These are phyloP conservation scores for Lotmaria passim DNA, from an alignment of 208 protist species.

Conservation along the genomic window DNA sequence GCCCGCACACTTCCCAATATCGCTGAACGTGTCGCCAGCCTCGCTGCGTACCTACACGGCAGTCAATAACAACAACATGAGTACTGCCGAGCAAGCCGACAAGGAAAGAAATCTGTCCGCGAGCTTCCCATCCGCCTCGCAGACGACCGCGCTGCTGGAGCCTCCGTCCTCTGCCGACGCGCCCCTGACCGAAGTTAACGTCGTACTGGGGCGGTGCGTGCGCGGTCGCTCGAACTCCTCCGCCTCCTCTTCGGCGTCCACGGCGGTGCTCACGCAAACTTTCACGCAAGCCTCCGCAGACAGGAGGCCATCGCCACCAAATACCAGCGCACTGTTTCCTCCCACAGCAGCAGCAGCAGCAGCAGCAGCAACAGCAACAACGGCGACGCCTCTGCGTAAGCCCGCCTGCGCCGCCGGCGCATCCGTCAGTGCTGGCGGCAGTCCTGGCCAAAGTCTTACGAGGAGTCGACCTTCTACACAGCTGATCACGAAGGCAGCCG, in stretches of 20 bases:
- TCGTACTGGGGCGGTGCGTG: background rate
- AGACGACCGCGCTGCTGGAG: background rate
- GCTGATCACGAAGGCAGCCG: constrained; percentile 60
- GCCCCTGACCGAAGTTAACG: no score
- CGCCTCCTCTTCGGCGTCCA: constrained; percentile 7
- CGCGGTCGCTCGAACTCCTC: constrained; percentile 6
- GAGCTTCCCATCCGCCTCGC: background rate
- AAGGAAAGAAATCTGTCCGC: background rate
- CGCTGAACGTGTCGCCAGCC: constrained; percentile 25
- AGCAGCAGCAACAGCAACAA: no score
- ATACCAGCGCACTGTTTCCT: no score
- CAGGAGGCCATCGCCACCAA: no score
- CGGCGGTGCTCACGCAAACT: constrained; percentile 11
- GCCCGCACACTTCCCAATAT: constrained; percentile 18
- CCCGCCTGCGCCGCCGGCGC: background rate
- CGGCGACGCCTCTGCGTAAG: background rate
- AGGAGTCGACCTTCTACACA: constrained; percentile 49
- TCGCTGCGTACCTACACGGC: background rate
- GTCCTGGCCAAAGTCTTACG: background rate
- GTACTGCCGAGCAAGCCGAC: background rate
- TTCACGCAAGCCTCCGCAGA: constrained; percentile 10
- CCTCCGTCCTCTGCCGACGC: no score
- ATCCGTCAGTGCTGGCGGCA: background rate
- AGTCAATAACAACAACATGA: background rate
- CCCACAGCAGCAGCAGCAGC: no score